phyloP scores from a whole-genome alignment of 345 rosid species.

The Salix caprea region DNA sequence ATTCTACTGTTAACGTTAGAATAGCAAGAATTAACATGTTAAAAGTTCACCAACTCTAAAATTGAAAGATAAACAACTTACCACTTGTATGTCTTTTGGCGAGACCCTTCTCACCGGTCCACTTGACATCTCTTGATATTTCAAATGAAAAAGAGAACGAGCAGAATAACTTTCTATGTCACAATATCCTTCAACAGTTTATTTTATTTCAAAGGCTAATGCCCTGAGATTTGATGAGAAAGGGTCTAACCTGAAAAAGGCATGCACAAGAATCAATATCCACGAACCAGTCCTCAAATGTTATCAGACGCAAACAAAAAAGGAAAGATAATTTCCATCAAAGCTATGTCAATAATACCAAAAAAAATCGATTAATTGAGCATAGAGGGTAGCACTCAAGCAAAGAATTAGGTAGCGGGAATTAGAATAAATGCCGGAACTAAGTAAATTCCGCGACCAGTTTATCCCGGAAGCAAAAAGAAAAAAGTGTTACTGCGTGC shows the following conservation, averaged over 20 bases:
- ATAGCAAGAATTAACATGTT: background rate
- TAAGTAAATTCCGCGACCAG: background rate
- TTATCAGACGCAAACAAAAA: background rate
- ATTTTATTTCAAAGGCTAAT: background rate
- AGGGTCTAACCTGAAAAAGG: background rate
- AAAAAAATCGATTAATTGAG: background rate
- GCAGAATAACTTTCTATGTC: background rate
- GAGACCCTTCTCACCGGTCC: slow-evolving; percentile 76
- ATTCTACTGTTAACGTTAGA: background rate
- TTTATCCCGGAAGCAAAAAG: background rate
- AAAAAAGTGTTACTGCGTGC: background rate
- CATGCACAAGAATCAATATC: background rate
- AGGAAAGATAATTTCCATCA: background rate
- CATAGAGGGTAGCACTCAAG: background rate
- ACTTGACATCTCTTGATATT: slow-evolving; percentile 54
- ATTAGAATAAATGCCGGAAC: background rate
- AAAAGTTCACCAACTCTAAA: background rate
- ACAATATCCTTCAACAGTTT: background rate
- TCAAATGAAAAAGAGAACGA: slow-evolving; percentile 1
- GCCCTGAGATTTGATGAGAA: background rate
- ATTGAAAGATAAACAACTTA: slow-evolving; percentile 30
- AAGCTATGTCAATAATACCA: background rate
- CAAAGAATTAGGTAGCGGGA: background rate
- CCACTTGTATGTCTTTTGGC: slow-evolving; percentile 85
- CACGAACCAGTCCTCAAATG: background rate